Conservation (phyloP, 1,284 basidiomycete genomes). For the Ganoderma lingzhi region DNA sequence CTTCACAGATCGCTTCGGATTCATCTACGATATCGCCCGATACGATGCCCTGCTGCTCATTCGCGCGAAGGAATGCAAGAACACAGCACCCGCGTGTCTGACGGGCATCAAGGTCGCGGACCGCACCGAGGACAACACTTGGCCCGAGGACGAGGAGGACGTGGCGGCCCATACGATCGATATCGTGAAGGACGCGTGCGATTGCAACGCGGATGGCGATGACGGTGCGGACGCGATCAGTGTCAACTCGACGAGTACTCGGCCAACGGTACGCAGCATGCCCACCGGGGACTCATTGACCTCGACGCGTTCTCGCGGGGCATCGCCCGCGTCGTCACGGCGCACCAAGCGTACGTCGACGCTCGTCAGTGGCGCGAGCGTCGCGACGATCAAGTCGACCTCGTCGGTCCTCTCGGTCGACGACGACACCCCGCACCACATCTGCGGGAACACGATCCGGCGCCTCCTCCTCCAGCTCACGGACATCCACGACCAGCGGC, state of each 20-base stretch:
- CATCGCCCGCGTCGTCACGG: slow-evolving; percentile 61
- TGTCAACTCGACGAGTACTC: slow-evolving; percentile 38
- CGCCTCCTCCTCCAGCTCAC: slow-evolving; percentile 83
- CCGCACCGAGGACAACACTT: slow-evolving; percentile 76
- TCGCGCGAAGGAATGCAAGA: slow-evolving; percentile 76
- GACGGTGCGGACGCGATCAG: slow-evolving; percentile 38
- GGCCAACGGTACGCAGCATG: slow-evolving; percentile 36
- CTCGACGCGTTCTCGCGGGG: slow-evolving; percentile 42
- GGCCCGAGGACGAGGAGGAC: slow-evolving; percentile 67
- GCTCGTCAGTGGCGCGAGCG: slow-evolving; percentile 42
- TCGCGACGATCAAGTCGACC: slow-evolving; percentile 43
- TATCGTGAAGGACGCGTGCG: slow-evolving; percentile 67
- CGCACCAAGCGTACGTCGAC: slow-evolving; percentile 54
- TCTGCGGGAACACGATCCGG: slow-evolving; percentile 80
- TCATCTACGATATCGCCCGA: slow-evolving; percentile 88
- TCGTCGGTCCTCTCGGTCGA: slow-evolving; percentile 65
- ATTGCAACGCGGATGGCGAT: slow-evolving; percentile 53
- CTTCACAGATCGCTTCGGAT: slow-evolving; percentile 93
- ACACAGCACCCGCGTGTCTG: slow-evolving; percentile 82
- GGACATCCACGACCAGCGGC: slow-evolving; percentile 86
- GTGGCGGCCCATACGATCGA: slow-evolving; percentile 50
- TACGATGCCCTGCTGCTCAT: slow-evolving; percentile 84
- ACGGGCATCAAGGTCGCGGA: slow-evolving; percentile 90
- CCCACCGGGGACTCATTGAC: slow-evolving; percentile 23
- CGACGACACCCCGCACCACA: slow-evolving; percentile 69